Evolutionary conservation across 257 asterid species (phyloP).

Genomic region (Salvia rosmarinus): DNA sequence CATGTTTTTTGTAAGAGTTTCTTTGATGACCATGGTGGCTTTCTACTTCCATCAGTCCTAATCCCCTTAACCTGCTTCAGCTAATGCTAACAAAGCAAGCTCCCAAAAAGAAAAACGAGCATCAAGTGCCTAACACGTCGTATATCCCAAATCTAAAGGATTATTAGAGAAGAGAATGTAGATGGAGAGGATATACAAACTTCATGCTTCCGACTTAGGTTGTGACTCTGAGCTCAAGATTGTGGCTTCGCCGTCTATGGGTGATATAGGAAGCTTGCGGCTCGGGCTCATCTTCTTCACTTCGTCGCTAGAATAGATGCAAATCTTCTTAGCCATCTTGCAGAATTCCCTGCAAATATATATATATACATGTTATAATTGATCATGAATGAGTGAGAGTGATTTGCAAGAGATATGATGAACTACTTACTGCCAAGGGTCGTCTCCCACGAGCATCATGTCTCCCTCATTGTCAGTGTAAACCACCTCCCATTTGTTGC

Average conservation of each 20-base stretch:
- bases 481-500: constrained; percentile 70
- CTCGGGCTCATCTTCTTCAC: constrained; percentile 73
- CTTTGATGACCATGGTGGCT: constrained; percentile 21
- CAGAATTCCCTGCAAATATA: constrained; percentile 65
- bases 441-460: constrained; percentile 87
- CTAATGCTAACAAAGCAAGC: constrained; percentile 36
- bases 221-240: constrained; percentile 53
- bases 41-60: constrained; percentile 32
- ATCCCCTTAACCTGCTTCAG: constrained; percentile 36
- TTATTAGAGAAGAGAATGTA: constrained; percentile 26
- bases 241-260: constrained; percentile 49
- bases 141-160: constrained; percentile 34
- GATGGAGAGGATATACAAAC: constrained; percentile 30
- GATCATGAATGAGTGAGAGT: neutral
- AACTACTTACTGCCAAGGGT: constrained; percentile 75
- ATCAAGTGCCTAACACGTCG: constrained; percentile 25
- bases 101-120: constrained; percentile 30
- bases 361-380: neutral
- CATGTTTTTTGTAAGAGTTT: neutral
- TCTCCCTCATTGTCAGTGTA: constrained; percentile 80
- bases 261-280: constrained; percentile 52
- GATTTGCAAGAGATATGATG: neutral
- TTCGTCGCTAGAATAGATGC: constrained; percentile 69
- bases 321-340: constrained; percentile 65
- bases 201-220: constrained; percentile 52